Evolutionary conservation across 345 rosid species (phyloP).

Genomic region (Pistacia integerrima): DNA sequence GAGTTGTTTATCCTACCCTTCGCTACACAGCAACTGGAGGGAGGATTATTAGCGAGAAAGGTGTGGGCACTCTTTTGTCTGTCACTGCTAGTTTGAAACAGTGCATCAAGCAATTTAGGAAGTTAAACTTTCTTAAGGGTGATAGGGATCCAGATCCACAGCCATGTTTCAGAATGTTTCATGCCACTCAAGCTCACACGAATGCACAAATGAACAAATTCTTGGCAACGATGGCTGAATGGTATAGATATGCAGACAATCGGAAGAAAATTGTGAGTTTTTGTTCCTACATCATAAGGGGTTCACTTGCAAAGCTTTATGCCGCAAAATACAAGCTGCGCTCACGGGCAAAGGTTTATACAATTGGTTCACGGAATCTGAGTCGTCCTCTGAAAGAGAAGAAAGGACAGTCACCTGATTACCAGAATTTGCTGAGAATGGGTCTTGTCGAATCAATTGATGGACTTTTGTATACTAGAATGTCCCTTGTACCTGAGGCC

Average conservation of each 20-base stretch:
- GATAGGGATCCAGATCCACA: conserved; percentile 97
- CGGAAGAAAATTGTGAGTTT: conserved; percentile 86
- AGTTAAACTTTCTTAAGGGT: conserved; percentile 80
- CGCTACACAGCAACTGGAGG: conserved; percentile 96
- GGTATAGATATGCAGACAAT: conserved; percentile 91
- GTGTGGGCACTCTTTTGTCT: conserved; percentile 92
- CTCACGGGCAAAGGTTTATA: conserved; percentile 91
- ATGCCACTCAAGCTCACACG: conserved; percentile 94
- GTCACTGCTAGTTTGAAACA: conserved; percentile 96
- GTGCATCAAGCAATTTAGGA: conserved; percentile 91
- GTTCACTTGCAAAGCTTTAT: conserved; percentile 93
- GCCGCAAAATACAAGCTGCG: conserved; percentile 96
- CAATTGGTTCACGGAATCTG: conserved; percentile 62
- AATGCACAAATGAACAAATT: conserved; percentile 97
- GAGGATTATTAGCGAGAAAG: conserved; percentile 96
- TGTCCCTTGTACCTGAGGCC: conserved; percentile 93
- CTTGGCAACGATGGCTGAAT: conserved; percentile 81
- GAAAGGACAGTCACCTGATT: conserved; percentile 91
- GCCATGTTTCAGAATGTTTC: conserved; percentile 97
- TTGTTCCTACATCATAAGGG: conserved; percentile 84
- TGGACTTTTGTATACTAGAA: conserved; percentile 88
- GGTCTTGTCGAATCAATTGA: conserved; percentile 90
- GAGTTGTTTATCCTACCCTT: conserved; percentile 96
- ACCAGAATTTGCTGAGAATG: conserved; percentile 82
- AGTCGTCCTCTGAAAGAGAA: conserved; percentile 85